Conservation (phyloP, 148 eudicot genomes). For the Fallopia convolvulus region DNA sequence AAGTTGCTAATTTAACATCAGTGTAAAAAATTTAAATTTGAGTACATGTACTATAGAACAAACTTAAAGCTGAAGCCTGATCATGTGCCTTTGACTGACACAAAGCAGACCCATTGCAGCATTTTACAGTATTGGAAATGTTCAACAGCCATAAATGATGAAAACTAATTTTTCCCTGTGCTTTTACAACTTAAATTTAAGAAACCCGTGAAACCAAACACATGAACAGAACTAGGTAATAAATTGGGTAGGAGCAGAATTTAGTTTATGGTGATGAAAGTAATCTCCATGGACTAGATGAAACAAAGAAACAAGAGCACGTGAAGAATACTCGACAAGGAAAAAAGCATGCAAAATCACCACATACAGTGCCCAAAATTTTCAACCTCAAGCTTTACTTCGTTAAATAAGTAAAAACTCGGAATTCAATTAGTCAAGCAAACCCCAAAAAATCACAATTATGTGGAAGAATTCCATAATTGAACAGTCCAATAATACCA, state of each 20-base stretch:
- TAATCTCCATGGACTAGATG: constrained; percentile 4
- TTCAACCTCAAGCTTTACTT: not conserved
- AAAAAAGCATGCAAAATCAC: not conserved
- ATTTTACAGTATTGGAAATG: not conserved
- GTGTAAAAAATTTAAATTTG: not conserved
- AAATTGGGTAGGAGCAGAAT: not conserved
- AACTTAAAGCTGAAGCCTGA: not conserved
- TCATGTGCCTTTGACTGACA: not conserved
- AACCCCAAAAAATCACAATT: not conserved
- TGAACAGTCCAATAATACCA: not conserved
- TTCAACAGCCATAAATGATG: not conserved
- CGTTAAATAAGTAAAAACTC: not conserved
- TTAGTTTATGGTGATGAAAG: not conserved
- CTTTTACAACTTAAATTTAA: not conserved
- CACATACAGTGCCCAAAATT: not conserved
- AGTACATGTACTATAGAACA: not conserved
- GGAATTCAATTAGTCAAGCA: not conserved
- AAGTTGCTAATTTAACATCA: not conserved
- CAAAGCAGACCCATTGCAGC: not conserved
- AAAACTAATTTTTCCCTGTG: not conserved
- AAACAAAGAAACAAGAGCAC: constrained; percentile 6
- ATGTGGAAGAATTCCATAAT: not conserved
- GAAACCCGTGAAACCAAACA: not conserved
- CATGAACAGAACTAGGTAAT: not conserved
- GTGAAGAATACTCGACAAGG: not conserved